These are phyloP conservation scores for Podospora didyma DNA, from an alignment of 495 filamentous ascomycete genomes.

Conservation along the genomic window DNA sequence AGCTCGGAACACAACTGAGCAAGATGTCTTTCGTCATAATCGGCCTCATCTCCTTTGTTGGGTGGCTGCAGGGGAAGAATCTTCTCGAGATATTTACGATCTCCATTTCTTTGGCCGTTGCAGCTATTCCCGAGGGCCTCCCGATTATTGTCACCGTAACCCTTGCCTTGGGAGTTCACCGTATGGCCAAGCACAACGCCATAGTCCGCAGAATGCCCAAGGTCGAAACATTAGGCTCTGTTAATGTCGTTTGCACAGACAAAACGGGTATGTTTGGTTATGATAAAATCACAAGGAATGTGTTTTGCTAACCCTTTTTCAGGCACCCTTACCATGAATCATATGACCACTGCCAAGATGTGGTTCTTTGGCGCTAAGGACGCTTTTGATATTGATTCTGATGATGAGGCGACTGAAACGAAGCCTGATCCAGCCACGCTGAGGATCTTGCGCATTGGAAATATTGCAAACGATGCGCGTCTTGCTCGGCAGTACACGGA, in stretches of 20 bases:
- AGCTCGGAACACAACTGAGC: constrained; percentile 87
- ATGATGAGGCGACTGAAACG: constrained; percentile 54
- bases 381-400: constrained; percentile 71
- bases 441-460: constrained; percentile 82
- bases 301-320: not conserved
- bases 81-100: constrained; percentile 96
- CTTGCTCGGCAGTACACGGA: constrained; percentile 57
- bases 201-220: constrained; percentile 94
- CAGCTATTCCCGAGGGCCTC: constrained; percentile 93
- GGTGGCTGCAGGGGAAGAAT: constrained; percentile 81
- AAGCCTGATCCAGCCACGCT: constrained; percentile 67
- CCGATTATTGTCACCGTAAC: constrained; percentile 99
- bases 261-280: constrained; percentile 64
- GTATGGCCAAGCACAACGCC: constrained; percentile 89
- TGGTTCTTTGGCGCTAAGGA: constrained; percentile 78
- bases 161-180: constrained; percentile 84
- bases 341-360: constrained; percentile 96
- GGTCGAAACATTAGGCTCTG: constrained; percentile 95
- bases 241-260: constrained; percentile 97
- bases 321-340: constrained; percentile 93
- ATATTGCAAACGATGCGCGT: constrained; percentile 93
- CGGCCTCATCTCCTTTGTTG: constrained; percentile 82
- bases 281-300: not conserved
- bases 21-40: constrained; percentile 96
- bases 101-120: constrained; percentile 92